Conservation (phyloP, 2,329 filamentous ascomycete species). For the Stagonosporopsis rhizophila region DNA sequence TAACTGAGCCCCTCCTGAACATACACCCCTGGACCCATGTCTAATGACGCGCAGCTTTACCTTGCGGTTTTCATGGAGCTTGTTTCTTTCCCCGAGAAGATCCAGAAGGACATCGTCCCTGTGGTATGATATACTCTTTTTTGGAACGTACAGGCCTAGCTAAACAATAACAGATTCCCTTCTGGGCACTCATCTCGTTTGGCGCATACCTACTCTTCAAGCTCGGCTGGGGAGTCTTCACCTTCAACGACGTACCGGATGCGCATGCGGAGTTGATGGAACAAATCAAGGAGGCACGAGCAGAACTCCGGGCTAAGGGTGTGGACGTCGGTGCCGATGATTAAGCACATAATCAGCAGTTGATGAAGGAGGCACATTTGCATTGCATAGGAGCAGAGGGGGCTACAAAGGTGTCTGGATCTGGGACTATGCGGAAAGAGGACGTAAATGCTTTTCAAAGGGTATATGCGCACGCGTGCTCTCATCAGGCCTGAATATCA, state of each 20-base stretch:
- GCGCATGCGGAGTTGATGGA: slow-evolving; percentile 88
- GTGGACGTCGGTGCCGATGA: slow-evolving; percentile 73
- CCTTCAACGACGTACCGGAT: slow-evolving; percentile 93
- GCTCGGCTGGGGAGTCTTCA: slow-evolving; percentile 90
- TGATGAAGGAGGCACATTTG: slow-evolving; percentile 5
- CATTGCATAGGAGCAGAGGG: slow-evolving; percentile 14
- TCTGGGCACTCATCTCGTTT: slow-evolving; percentile 90
- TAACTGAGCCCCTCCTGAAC: slow-evolving; percentile 56
- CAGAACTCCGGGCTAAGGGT: slow-evolving; percentile 74
- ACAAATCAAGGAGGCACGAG: slow-evolving; percentile 80
- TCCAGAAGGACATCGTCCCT: slow-evolving; percentile 87
- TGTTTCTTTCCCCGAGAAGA: slow-evolving; percentile 75
- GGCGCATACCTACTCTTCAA: slow-evolving; percentile 91
- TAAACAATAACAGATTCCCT: slow-evolving; percentile 71
- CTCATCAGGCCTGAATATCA: slow-evolving; percentile 47
- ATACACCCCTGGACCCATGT: slow-evolving; percentile 15
- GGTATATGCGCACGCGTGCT: slow-evolving; percentile 23
- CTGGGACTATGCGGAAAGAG: slow-evolving; percentile 5
- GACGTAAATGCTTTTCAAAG: slow-evolving; percentile 13
- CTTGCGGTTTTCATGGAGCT: slow-evolving; percentile 84
- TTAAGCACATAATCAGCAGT: background rate
- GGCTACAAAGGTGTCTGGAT: slow-evolving; percentile 11
- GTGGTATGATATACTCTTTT: slow-evolving; percentile 70
- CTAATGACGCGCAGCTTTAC: slow-evolving; percentile 72
- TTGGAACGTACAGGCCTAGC: background rate